Conservation (phyloP, 1,284 basidiomycete genomes). For the Trichosporon faecale region DNA sequence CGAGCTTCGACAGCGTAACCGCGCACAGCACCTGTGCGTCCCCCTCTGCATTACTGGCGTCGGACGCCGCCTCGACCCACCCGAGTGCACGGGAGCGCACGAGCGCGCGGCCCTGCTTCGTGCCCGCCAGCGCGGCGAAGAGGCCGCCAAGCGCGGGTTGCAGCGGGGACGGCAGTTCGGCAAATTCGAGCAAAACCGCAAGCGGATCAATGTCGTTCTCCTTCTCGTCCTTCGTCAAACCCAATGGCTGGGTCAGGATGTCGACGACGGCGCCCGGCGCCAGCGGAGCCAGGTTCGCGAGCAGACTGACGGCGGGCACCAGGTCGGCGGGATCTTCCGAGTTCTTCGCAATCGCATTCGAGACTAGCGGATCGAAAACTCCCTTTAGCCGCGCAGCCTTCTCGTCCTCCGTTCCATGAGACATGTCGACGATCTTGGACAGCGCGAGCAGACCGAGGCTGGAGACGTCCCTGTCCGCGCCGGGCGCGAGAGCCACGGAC, state of each 20-base stretch:
- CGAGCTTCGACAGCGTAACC: conserved; percentile 73
- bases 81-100: conserved; percentile 56
- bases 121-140: conserved; percentile 66
- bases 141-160: conserved; percentile 62
- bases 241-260: conserved; percentile 31
- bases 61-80: conserved; percentile 51
- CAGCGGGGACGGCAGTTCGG: conserved; percentile 41
- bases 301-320: conserved; percentile 25
- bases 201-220: conserved; percentile 29
- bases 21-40: conserved; percentile 57
- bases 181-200: conserved; percentile 41
- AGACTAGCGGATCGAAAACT: conserved; percentile 20
- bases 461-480: neutral
- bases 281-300: conserved; percentile 36
- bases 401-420: conserved; percentile 9
- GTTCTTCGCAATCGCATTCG: conserved; percentile 12
- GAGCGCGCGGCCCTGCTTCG: conserved; percentile 65
- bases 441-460: conserved; percentile 19
- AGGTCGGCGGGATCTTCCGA: conserved; percentile 14
- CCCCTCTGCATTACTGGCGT: conserved; percentile 34
- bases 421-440: conserved; percentile 16
- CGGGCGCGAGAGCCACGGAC: conserved; percentile 6
- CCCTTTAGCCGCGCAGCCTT: conserved; percentile 13
- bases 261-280: conserved; percentile 25
- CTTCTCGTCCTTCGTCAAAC: conserved; percentile 11